phyloP scores from a whole-genome alignment of 306 rosid species.

The Dalbergia cochinchinensis region DNA sequence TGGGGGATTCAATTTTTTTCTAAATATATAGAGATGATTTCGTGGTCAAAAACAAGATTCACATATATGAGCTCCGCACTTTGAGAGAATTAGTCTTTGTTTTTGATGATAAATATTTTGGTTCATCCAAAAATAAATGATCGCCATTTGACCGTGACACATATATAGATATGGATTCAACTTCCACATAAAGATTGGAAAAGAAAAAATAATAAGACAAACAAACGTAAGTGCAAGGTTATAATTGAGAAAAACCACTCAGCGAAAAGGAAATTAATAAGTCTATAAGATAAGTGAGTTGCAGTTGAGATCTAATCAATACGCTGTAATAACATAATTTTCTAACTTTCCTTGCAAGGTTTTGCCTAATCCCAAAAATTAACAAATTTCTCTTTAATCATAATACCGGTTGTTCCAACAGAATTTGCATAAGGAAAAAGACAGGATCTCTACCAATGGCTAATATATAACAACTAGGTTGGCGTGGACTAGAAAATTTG shows the following conservation, averaged over 20 bases:
- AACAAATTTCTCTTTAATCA: conserved; percentile 8
- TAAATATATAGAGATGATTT: too few relatives aligned
- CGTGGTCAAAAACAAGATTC: too few relatives aligned
- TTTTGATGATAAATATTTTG: too few relatives aligned
- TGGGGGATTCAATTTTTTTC: too few relatives aligned
- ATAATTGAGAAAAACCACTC: background rate
- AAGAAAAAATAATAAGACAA: background rate
- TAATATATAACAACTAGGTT: conserved; percentile 29
- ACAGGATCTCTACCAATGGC: conserved; percentile 48
- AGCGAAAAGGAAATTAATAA: background rate
- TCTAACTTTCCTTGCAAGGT: conserved; percentile 59
- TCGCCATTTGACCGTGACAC: background rate
- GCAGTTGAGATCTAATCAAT: conserved; percentile 51
- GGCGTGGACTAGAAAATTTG: conserved; percentile 47
- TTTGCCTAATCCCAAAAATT: conserved; percentile 26
- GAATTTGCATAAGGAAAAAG: conserved; percentile 16
- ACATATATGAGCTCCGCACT: too few relatives aligned
- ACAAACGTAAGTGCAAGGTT: background rate
- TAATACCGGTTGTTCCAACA: conserved; percentile 63
- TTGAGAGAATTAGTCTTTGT: too few relatives aligned
- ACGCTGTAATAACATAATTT: conserved; percentile 4
- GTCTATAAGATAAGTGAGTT: conserved; percentile 30
- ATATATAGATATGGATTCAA: background rate
- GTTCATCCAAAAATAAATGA: background rate
- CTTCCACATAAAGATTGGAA: too few relatives aligned